phyloP scores from a whole-genome alignment of 148 eudicot species.

The Cornus controversa region DNA sequence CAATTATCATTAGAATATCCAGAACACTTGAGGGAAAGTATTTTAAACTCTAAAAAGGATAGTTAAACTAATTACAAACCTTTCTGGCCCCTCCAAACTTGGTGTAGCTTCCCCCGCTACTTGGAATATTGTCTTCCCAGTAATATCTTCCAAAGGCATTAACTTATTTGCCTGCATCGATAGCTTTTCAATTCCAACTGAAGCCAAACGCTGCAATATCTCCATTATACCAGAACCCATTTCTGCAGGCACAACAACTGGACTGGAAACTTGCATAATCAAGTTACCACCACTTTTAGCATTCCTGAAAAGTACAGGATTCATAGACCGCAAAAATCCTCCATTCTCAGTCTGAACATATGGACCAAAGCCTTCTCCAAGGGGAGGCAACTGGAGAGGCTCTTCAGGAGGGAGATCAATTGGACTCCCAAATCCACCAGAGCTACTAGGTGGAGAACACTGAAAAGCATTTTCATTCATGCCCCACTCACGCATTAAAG shows the following conservation, averaged over 20 bases:
- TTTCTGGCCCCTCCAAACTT: conserved; percentile 42
- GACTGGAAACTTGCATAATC: conserved; percentile 83
- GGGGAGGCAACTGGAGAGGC: conserved; percentile 63
- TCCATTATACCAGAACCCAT: conserved; percentile 83
- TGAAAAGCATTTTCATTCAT: conserved; percentile 64
- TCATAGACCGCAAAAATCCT: conserved; percentile 85
- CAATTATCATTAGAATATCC: conserved; percentile 6
- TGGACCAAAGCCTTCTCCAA: conserved; percentile 79
- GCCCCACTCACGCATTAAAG: conserved; percentile 89
- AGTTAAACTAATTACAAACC: conserved; percentile 39
- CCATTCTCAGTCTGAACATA: conserved; percentile 66
- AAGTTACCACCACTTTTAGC: conserved; percentile 64
- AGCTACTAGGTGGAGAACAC: conserved; percentile 45
- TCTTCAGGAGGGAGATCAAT: conserved; percentile 52
- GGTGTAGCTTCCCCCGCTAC: conserved; percentile 59
- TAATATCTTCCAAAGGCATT: conserved; percentile 84
- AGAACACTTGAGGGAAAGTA: background rate
- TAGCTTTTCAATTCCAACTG: conserved; percentile 66
- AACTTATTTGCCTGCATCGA: conserved; percentile 61
- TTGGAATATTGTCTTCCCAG: conserved; percentile 76
- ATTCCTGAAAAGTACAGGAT: conserved; percentile 58
- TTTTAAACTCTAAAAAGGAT: background rate
- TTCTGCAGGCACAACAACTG: conserved; percentile 79
- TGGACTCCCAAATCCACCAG: conserved; percentile 81
- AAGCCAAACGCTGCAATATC: conserved; percentile 71